Base-by-base conservation (phyloP, 352 stramenopile species). In the Phytophthora tubulina region DNA sequence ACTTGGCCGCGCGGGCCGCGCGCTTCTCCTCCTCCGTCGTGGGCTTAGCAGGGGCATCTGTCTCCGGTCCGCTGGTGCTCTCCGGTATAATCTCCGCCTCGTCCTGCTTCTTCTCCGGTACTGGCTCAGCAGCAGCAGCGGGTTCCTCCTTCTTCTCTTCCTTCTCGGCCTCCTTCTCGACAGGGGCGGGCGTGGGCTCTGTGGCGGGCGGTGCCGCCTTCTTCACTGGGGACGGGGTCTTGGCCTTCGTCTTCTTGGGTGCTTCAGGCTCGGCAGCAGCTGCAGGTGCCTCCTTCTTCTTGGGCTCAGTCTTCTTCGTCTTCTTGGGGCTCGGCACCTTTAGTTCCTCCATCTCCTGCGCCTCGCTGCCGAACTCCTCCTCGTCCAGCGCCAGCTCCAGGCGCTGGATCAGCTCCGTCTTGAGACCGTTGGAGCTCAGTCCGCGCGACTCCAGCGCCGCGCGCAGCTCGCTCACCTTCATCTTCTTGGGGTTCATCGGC, bases 381-480 rank as follows among this genome's bases (percentile, higher is more conserved):
- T 94, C 89, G 61, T 97, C 90, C 51, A 97, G 82, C 59, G 90
- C 88, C 58, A 96, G 75, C 74, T 97, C 90, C 36, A 97, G 80
- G 5, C 90, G 88, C 85, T 96, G 86, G 72, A 96, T 96, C 41
- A 97, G 87, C 79, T 96, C 90, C 60, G 89, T 91, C 78, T 97
- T 97, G 59, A 97, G 82, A 0, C 90, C 90, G 59, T 92, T 92
- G 38, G 85, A 94, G 82, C 86, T 95, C 51, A 97, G 72, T 7
- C 79, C 79, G 53, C 90, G 88, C 59, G 86, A 86, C 76, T 94
- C 87, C 35, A 97, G 80, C 72, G 91, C 89, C 60, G 89, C 73
- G 63, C 88, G 88, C 63, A 97, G 79, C 82, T 97, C 90, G 75
- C 85, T 94, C 70, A 97, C 90, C 74, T 96, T 97, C 88, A 97